Evolutionary conservation across 257 asterid genomes (phyloP).

Genomic region (Thymus quinquecostatus): DNA sequence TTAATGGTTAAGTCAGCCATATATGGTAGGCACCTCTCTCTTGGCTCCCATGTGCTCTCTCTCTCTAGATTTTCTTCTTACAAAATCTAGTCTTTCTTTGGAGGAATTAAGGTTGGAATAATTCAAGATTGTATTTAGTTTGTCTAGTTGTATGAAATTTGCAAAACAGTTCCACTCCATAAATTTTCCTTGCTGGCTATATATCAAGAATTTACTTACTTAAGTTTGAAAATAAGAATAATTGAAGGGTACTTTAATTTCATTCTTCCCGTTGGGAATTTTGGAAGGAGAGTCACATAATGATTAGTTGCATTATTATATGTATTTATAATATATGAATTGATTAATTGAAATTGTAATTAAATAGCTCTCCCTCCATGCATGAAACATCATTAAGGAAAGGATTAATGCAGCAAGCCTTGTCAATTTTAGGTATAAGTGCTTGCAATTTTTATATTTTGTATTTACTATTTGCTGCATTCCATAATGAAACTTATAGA

Average conservation of each 20-base stretch:
- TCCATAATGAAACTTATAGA: not conserved
- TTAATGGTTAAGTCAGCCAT: constrained; percentile 6
- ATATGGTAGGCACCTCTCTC: constrained; percentile 16
- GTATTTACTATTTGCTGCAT: not conserved
- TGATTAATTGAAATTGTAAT: not conserved
- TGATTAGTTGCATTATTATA: not conserved
- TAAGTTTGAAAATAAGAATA: not conserved
- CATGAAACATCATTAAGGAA: not conserved
- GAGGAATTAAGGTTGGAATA: constrained; percentile 10
- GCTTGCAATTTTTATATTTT: not conserved
- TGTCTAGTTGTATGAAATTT: not conserved
- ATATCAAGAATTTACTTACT: not conserved
- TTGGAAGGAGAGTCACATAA: not conserved
- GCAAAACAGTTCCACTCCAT: not conserved
- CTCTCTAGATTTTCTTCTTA: not conserved
- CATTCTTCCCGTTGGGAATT: not conserved
- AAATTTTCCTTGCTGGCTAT: constrained; percentile 2
- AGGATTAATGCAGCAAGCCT: not conserved
- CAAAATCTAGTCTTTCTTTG: not conserved
- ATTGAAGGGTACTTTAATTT: not conserved
- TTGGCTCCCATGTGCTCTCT: not conserved
- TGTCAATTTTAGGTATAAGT: not conserved
- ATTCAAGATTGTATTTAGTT: not conserved
- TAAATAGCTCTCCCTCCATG: not conserved
- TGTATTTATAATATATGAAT: not conserved